These are phyloP conservation scores for Exophiala mesophila DNA, from an alignment of 2,329 filamentous ascomycete genomes.

Conservation along the genomic window DNA sequence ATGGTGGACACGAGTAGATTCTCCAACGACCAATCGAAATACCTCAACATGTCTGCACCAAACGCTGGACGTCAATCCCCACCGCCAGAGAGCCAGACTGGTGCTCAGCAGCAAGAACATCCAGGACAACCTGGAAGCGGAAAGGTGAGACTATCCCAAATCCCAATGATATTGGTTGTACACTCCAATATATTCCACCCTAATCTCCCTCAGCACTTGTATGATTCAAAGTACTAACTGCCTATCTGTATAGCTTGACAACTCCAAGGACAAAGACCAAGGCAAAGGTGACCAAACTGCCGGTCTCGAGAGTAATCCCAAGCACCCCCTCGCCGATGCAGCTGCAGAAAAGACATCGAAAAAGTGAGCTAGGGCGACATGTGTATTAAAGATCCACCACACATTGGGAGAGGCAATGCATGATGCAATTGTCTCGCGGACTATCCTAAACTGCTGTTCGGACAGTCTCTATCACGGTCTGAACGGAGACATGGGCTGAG, in stretches of 20 bases:
- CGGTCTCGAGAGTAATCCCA: constrained; percentile 39
- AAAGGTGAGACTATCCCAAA: constrained; percentile 16
- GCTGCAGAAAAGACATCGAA: constrained; percentile 35
- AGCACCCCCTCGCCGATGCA: constrained; percentile 34
- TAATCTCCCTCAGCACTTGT: no score
- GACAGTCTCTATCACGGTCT: no score
- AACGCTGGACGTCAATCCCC: constrained; percentile 72
- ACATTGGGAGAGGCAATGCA: no score
- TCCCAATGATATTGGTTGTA: neutral
- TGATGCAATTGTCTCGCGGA: no score
- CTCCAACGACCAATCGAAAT: no score
- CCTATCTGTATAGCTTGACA: constrained; percentile 29
- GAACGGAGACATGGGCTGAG: no score
- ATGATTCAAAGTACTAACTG: no score
- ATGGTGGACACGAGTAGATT: no score
- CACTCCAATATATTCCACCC: neutral
- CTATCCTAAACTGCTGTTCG: no score
- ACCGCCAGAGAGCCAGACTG: constrained; percentile 62
- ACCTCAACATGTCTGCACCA: constrained; percentile 59
- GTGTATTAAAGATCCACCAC: no score
- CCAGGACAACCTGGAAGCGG: constrained; percentile 48
- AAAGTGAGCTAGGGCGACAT: constrained; percentile 8
- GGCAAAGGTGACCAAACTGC: constrained; percentile 25
- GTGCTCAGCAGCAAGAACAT: constrained; percentile 57
- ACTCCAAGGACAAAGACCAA: constrained; percentile 27